Evolutionary conservation across 208 protist genomes (phyloP), one percentile per base, ranked within the genome.

Genomic region (Angomonas ambiguus): DNA sequence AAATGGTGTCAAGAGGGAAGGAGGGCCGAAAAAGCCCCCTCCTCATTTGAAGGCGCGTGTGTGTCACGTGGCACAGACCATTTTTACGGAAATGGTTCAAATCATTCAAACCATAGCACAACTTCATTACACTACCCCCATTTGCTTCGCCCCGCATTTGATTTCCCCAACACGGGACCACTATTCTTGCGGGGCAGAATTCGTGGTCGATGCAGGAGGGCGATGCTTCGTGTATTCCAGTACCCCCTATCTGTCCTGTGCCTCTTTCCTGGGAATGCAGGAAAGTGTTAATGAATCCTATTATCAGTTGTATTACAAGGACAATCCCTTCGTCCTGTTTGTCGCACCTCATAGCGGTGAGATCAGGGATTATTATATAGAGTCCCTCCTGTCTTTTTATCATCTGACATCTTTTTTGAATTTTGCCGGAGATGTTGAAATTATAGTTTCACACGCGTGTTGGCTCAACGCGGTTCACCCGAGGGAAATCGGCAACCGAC

Each of bases 361-460:
- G 24, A n/a, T 85, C 34, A 79, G 77, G 49, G 84, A 91, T 62
- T 62, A 70, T 18, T 53, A 80, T n/a, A 56, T 91, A 24, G 82
- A 91, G 67, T 82, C 88, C 2, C 31, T 91, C 16, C 67, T 91
- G 25, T 76, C 74, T 34, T 70, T 88, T 34, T 68, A 75, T 16
- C 84, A 94, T 49, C 64, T 94, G 48, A 55, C 91, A 16, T 84
- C 82, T 30, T 66, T 82, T 18, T 72, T 71, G 55, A 77, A 94
- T 10, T 62, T 77, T 18, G 48, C 69, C 16, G 71, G 65, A 32
- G 72, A 69, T 1, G 48, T 91, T n/a, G 72, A 84, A 56, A 73
- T 94, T 35, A 66, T 87, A 18, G 69, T 94, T 18, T 91, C 88
- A n/a, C 85, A 91, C 67, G 84, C 77, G 13, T 41, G 82, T 34